Evolutionary conservation across 176 grass and related monocot species (phyloP).

Genomic region (Zoysia japonica): DNA sequence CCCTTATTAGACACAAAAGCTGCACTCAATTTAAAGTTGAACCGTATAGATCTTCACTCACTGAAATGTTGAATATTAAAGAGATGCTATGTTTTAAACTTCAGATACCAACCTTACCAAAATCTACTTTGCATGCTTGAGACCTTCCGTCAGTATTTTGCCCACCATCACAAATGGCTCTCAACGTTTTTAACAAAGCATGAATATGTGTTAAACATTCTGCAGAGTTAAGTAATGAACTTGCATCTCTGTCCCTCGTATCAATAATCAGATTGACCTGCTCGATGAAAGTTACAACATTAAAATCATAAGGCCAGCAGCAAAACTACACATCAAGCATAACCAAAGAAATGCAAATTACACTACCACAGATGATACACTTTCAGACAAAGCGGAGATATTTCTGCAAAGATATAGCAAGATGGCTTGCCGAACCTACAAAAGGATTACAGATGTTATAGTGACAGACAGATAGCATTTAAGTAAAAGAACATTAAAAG

Average conservation of each 20-base stretch:
- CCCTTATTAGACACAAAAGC: too few species aligned
- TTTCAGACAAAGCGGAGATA: conserved; percentile 50
- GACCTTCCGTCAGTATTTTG: conserved; percentile 41
- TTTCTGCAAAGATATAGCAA: conserved; percentile 80
- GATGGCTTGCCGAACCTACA: conserved; percentile 66
- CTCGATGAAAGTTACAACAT: conserved; percentile 28
- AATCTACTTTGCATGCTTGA: conserved; percentile 36
- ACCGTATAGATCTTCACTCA: background rate
- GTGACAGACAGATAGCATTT: background rate
- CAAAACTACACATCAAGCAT: conserved; percentile 32
- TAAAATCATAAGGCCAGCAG: conserved; percentile 26
- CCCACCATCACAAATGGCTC: conserved; percentile 35
- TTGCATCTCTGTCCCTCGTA: conserved; percentile 50
- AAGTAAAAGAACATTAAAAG: conserved; percentile 35
- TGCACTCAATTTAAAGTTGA: background rate
- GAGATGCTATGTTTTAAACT: background rate
- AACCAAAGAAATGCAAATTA: conserved; percentile 23
- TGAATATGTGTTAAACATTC: conserved; percentile 55
- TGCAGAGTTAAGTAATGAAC: conserved; percentile 46
- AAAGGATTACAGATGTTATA: conserved; percentile 36
- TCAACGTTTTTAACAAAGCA: conserved; percentile 59
- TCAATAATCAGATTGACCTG: conserved; percentile 63
- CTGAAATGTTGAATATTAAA: conserved; percentile 25
- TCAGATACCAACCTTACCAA: conserved; percentile 44
- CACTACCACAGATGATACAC: conserved; percentile 68